These are phyloP conservation scores for Aspergillus sclerotioniger DNA, from an alignment of 495 filamentous ascomycete species.

Conservation along the genomic window DNA sequence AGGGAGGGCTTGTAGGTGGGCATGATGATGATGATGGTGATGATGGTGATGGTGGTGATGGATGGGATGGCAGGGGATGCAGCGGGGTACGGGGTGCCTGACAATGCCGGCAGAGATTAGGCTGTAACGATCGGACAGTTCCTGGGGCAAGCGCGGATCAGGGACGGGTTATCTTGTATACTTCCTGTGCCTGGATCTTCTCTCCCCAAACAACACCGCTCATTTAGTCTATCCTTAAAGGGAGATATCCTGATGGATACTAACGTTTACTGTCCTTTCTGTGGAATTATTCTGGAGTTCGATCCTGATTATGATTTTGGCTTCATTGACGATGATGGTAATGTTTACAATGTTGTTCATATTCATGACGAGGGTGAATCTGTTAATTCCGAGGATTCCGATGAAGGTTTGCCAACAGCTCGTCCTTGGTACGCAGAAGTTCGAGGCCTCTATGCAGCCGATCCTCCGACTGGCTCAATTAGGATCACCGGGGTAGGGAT, in stretches of 20 bases:
- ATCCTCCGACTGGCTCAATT: slow-evolving; percentile 1
- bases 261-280: slow-evolving; percentile 21
- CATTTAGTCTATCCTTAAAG: not conserved
- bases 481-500: slow-evolving; percentile 16
- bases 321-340: too few species aligned
- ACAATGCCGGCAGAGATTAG: not conserved
- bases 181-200: too few species aligned
- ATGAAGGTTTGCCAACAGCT: not conserved
- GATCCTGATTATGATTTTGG: slow-evolving; percentile 16
- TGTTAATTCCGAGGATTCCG: not conserved
- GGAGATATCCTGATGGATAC: too few species aligned
- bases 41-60: too few species aligned
- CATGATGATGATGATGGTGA: not conserved
- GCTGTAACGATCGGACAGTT: not conserved
- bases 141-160: too few species aligned
- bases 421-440: slow-evolving; percentile 23
- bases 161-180: too few species aligned
- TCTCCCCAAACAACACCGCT: not conserved
- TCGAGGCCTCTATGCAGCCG: slow-evolving; percentile 11
- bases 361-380: too few species aligned
- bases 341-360: too few species aligned
- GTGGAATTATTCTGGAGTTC: slow-evolving; percentile 16
- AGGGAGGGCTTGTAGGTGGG: not conserved
- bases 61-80: too few species aligned
- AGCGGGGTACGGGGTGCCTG: not conserved